Evolutionary conservation across 306 rosid genomes (phyloP).

Genomic region (Ceratonia siliqua): DNA sequence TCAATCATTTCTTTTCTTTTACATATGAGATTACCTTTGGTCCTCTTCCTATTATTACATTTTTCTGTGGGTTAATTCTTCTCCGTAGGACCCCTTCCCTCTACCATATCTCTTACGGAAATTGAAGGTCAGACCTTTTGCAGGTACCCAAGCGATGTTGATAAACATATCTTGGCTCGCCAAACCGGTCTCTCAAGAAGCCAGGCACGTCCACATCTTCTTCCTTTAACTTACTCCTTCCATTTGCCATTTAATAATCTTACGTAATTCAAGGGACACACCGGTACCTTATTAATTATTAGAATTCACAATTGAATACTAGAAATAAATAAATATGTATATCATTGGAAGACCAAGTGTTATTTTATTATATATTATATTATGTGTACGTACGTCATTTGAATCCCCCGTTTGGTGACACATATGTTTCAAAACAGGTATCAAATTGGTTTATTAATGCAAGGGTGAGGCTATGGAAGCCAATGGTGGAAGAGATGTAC

Average conservation of each 20-base stretch:
- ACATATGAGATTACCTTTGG: conserved; percentile 20
- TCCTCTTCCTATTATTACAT: conserved; percentile 4
- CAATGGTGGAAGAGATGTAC: conserved; percentile 99
- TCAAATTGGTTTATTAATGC: conserved; percentile 99
- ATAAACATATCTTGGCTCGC: conserved; percentile 92
- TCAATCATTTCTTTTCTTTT: conserved; percentile 41
- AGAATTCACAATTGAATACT: no score
- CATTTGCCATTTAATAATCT: background rate
- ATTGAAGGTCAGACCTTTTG: conserved; percentile 26
- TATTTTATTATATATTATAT: conserved; percentile 3
- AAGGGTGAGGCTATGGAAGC: conserved; percentile 95
- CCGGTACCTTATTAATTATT: no score
- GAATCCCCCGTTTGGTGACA: conserved; percentile 20
- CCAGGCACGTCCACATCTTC: conserved; percentile 71
- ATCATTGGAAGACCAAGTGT: background rate
- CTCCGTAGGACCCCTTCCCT: conserved; percentile 21
- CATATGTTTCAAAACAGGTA: conserved; percentile 53
- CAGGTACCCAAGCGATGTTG: conserved; percentile 98
- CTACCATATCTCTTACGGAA: background rate
- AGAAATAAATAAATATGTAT: no score
- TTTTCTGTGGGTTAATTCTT: conserved; percentile 32
- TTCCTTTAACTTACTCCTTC: background rate
- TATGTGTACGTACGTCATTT: conserved; percentile 25
- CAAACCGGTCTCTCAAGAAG: conserved; percentile 99
- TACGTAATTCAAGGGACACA: background rate